Conservation (phyloP, 495 filamentous ascomycete genomes). For the Penicillium goetzii region DNA sequence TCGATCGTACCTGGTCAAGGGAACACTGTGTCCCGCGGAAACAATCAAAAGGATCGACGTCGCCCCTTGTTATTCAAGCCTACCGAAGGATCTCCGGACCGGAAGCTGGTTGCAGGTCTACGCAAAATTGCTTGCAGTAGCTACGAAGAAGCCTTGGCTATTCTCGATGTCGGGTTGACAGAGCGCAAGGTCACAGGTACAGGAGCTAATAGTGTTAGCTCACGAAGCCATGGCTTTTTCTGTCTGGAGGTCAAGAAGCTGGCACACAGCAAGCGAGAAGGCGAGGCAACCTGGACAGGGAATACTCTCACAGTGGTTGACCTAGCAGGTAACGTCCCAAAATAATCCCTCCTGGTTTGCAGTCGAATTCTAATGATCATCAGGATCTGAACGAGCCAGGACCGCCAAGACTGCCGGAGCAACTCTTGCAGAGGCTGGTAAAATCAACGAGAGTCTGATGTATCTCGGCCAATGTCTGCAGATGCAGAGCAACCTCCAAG, state of each 20-base stretch:
- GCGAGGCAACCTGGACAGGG: constrained; percentile 70
- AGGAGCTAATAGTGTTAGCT: constrained; percentile 84
- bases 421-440: constrained; percentile 91
- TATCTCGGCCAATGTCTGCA: constrained; percentile 97
- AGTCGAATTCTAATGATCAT: constrained; percentile 18
- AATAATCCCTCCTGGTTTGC: background rate
- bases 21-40: constrained; percentile 44
- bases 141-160: constrained; percentile 84
- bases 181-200: constrained; percentile 90
- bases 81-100: constrained; percentile 79
- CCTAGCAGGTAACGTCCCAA: constrained; percentile 75
- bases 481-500: constrained; percentile 82
- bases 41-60: constrained; percentile 67
- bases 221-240: constrained; percentile 94
- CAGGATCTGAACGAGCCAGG: constrained; percentile 86
- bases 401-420: constrained; percentile 92
- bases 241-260: constrained; percentile 92
- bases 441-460: constrained; percentile 98
- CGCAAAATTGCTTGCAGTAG: constrained; percentile 87
- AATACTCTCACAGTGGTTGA: constrained; percentile 89
- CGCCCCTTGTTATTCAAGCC: constrained; percentile 84
- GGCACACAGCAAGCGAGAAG: constrained; percentile 51
- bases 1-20: constrained; percentile 46
- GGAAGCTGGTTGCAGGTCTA: constrained; percentile 89
- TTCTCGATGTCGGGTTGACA: constrained; percentile 86